Base-by-base conservation (phyloP, 306 rosid genomes). In the Fragaria ananassa region DNA sequence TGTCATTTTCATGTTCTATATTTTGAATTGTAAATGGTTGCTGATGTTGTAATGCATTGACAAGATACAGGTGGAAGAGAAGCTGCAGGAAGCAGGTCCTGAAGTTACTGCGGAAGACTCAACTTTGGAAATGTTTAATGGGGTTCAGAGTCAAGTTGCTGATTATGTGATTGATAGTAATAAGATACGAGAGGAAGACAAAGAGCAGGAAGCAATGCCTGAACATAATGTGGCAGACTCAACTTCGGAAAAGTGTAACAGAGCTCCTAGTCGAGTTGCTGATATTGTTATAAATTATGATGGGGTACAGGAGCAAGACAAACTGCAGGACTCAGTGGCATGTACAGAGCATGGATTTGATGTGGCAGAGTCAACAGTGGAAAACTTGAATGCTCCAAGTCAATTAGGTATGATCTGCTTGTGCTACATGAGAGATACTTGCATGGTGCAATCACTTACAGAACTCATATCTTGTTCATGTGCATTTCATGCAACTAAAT, bases 1-100 rank as follows among this genome's bases (percentile, higher is more conserved):
- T 49, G 27, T 23, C 44, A 53, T 27, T 46, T 69, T 65, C 45
- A 39, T 45, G 49, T 60, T 77, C 68, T 68, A 58, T 75, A 0
- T 44, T 50, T 72, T 6, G 77, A 17, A 54, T 58, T 76, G 39
- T 77, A 67, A 54, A 71, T 70, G 71, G 46, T 81, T 77, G 71
- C 81, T 66, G 65, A 65, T 79, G 53, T 75, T 65, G n/a, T 61
- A 56, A 47, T 74, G 60, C 71, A 11, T 81, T 74, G 82, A 74
- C 71, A 67, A 63, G 69, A 71, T 69, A 64, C 88, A 84, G 96
- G 86, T 66, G 73, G 89, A 77, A 85, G 82, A 90, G 76, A 57
- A 31, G 42, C 46, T 14, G 62, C 89, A 56, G 71, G 84, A 77
- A 68, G 67, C 57, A 29, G 79, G 73, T 74, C 68, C 50, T 17